Conservation (phyloP, 352 stramenopile species). For the Saprolegnia diclina region DNA sequence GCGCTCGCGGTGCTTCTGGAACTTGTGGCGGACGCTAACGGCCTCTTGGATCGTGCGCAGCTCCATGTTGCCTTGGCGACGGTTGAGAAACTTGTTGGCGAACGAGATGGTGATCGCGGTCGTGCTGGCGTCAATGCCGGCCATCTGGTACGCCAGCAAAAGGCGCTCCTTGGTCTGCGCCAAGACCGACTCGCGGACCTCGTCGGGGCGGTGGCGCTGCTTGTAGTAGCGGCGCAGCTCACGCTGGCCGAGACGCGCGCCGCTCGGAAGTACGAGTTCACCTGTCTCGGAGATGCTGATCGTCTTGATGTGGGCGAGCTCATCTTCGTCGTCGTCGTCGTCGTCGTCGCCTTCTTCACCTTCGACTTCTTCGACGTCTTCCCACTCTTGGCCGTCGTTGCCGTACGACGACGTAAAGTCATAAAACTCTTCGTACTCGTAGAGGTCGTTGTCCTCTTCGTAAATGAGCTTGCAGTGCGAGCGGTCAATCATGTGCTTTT, state of each 20-base stretch:
- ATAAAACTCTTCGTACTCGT: constrained; percentile 88
- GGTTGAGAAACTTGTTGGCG: constrained; percentile 72
- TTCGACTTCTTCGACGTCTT: constrained; percentile 61
- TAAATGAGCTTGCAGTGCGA: constrained; percentile 90
- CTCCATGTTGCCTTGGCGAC: constrained; percentile 78
- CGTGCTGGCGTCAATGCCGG: constrained; percentile 50
- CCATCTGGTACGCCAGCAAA: constrained; percentile 64
- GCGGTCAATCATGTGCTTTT: constrained; percentile 93
- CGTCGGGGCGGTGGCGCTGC: constrained; percentile 78
- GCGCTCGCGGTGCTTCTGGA: constrained; percentile 73
- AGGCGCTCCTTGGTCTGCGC: constrained; percentile 74
- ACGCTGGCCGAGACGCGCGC: constrained; percentile 79
- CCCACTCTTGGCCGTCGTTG: constrained; percentile 32
- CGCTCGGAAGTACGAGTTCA: constrained; percentile 82
- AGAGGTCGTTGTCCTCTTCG: constrained; percentile 83
- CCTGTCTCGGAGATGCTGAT: constrained; percentile 84
- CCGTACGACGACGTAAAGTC: constrained; percentile 84
- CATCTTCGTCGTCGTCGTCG: constrained; percentile 44
- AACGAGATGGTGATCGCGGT: constrained; percentile 71
- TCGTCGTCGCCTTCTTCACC: constrained; percentile 42
- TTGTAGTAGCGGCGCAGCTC: constrained; percentile 88
- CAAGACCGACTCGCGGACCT: constrained; percentile 65
- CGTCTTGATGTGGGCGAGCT: constrained; percentile 42
- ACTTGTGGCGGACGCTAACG: constrained; percentile 61
- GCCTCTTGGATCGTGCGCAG: constrained; percentile 66